Evolutionary conservation across 2,329 filamentous ascomycete species (phyloP), one percentile per base, ranked within the genome.

Genomic region (Penicillium expansum): DNA sequence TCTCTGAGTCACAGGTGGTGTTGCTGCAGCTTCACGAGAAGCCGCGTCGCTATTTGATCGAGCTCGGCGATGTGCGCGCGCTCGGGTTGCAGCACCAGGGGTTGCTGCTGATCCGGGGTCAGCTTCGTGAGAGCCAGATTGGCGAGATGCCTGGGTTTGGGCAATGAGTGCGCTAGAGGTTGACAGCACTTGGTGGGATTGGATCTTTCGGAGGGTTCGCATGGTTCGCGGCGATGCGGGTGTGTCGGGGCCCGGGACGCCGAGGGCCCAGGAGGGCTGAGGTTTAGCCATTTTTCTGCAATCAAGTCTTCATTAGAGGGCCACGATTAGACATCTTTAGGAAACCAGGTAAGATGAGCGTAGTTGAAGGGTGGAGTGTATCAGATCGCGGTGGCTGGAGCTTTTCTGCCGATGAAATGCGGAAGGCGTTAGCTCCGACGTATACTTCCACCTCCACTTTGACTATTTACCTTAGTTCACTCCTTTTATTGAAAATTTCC

Each of bases 1-100:
- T 60, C 71, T 71, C 45, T 69, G 68, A n/a, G 64, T 62, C 49
- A 62, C 55, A 32, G 41, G 56, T 35, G 60, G 48, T 37, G 67
- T 61, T 39, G 62, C 57, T 22, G 62, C 60, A 20, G 60, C 52
- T 61, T 71, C 71, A 18, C 76, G 76, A 30, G 75, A 70, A 9
- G 82, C 81, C 53, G 86, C 86, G 78, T 92, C 88, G 70, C 88
- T 91, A 74, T 90, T 91, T 47, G 89, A 87, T 69, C 89, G 82
- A 39, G 80, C 82, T 64, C 88, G 81, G 59, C 82, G 80, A 66
- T 67, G 63, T 38, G 60, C 65, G 47, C 64, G 63, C 32, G 64
- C 60, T 32, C 70, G 69, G 49, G 62, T 61, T 48, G 68, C 55
- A 32, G 64, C 62, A 49, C 64, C 49, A 67, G 68, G 59, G 66